These are phyloP conservation scores for Carex cristatella DNA, from an alignment of 176 grass and related monocot genomes.

Conservation along the genomic window DNA sequence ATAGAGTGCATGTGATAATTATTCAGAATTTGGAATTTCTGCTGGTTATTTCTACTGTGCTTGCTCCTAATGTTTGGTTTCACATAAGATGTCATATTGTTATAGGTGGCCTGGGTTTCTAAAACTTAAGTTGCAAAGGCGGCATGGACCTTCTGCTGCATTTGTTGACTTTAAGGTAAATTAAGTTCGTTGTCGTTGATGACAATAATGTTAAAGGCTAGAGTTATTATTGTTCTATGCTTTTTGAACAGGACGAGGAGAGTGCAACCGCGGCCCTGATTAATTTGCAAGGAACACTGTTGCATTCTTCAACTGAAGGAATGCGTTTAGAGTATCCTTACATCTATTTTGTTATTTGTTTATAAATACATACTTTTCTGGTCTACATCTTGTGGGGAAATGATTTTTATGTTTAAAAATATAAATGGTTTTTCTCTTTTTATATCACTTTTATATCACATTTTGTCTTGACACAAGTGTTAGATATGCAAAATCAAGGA, in stretches of 20 bases:
- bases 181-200: background rate
- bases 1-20: background rate
- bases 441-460: background rate
- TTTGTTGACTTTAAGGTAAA: constrained; percentile 95
- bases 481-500: constrained; percentile 96
- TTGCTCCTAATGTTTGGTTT: background rate
- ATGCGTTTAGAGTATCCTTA: constrained; percentile 96
- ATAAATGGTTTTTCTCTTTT: background rate
- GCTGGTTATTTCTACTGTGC: background rate
- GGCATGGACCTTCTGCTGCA: constrained; percentile 70
- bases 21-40: background rate
- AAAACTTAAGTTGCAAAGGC: constrained; percentile 92
- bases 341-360: constrained; percentile 20
- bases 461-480: constrained; percentile 33
- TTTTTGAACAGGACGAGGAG: constrained; percentile 45
- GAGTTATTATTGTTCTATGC: constrained; percentile 23
- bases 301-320: constrained; percentile 73
- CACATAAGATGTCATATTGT: background rate
- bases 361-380: constrained; percentile 5
- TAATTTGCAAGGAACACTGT: constrained; percentile 73
- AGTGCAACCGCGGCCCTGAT: constrained; percentile 74
- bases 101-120: constrained; percentile 72
- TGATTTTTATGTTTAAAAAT: background rate
- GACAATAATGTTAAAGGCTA: background rate
- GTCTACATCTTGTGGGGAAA: background rate